A percentile compares a stretch with the other conserved stretches of the same genome.
These are phyloP conservation scores for Cenchrus americanus DNA, from an alignment of 176 grass and related monocot species.

Conservation along the genomic window DNA sequence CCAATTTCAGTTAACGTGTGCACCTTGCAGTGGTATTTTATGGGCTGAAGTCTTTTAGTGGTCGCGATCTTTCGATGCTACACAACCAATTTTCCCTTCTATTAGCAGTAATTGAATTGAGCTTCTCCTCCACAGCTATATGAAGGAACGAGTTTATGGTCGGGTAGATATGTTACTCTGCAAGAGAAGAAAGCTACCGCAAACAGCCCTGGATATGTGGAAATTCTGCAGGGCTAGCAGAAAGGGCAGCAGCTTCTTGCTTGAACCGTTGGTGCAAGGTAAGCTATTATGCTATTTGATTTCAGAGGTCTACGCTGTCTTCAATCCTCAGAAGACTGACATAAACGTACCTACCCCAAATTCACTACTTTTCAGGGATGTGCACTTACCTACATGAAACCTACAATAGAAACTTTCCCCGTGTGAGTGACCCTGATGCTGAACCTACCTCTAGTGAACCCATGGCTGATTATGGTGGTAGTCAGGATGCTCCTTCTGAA, in stretches of 20 bases:
- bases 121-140: constrained; percentile 40
- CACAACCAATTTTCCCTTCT: not conserved
- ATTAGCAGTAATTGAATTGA: not conserved
- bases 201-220: constrained; percentile 58
- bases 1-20: too few species aligned
- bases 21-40: too few species aligned
- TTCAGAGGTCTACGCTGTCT: not conserved
- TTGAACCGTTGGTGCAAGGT: constrained; percentile 61
- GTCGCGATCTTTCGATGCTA: too few species aligned
- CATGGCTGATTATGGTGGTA: not conserved
- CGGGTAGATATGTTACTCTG: constrained; percentile 22
- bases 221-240: constrained; percentile 43
- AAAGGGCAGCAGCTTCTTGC: constrained; percentile 51
- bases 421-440: constrained; percentile 27
- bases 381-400: constrained; percentile 42
- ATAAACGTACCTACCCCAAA: not conserved
- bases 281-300: constrained; percentile 18
- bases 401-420: constrained; percentile 41
- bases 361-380: constrained; percentile 52
- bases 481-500: constrained; percentile 21
- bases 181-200: constrained; percentile 76
- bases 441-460: constrained; percentile 1
- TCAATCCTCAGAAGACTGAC: not conserved
- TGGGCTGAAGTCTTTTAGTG: too few species aligned
- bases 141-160: constrained; percentile 52